A percentile compares a stretch with the other conserved stretches of the same genome.
These are phyloP conservation scores for Ceratocystis variospora DNA, from an alignment of 2,329 filamentous ascomycete species.

Conservation along the genomic window DNA sequence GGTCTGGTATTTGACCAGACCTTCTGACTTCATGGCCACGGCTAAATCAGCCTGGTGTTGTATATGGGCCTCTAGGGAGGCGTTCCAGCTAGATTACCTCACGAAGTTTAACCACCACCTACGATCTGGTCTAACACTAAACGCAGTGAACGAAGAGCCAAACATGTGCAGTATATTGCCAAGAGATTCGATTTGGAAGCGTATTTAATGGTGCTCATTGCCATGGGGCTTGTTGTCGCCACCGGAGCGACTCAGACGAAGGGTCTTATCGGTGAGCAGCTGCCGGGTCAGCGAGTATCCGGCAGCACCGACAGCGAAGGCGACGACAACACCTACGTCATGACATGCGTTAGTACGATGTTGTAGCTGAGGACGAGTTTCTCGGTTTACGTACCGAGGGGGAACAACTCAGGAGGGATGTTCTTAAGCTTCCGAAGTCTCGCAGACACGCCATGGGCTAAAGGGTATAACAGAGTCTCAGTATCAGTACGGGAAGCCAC, in stretches of 20 bases:
- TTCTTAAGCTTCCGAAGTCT: constrained; percentile 78
- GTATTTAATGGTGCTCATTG: constrained; percentile 27
- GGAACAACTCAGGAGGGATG: constrained; percentile 86
- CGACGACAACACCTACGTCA: constrained; percentile 63
- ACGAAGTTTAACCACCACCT: not conserved
- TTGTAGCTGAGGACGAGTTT: constrained; percentile 18
- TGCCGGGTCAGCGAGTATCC: constrained; percentile 72
- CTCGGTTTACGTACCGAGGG: constrained; percentile 53
- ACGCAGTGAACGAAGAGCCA: not conserved
- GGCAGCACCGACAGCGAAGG: constrained; percentile 68
- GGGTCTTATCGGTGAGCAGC: constrained; percentile 77
- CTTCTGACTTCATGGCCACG: not conserved
- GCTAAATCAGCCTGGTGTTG: not conserved
- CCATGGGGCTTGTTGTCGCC: constrained; percentile 24
- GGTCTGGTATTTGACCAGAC: not conserved
- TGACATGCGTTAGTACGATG: constrained; percentile 23
- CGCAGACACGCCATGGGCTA: constrained; percentile 94
- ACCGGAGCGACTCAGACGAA: constrained; percentile 63
- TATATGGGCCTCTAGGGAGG: not conserved
- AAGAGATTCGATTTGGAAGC: constrained; percentile 22
- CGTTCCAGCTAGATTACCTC: not conserved
- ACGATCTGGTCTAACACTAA: not conserved
- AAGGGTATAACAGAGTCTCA: not conserved
- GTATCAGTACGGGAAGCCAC: not conserved
- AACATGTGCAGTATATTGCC: constrained; percentile 3